Percentiles rank a stretch among this genome's conserved stretches.
These are phyloP conservation scores for Oryza glaberrima DNA, from an alignment of 176 grass and related monocot genomes.

Conservation along the genomic window DNA sequence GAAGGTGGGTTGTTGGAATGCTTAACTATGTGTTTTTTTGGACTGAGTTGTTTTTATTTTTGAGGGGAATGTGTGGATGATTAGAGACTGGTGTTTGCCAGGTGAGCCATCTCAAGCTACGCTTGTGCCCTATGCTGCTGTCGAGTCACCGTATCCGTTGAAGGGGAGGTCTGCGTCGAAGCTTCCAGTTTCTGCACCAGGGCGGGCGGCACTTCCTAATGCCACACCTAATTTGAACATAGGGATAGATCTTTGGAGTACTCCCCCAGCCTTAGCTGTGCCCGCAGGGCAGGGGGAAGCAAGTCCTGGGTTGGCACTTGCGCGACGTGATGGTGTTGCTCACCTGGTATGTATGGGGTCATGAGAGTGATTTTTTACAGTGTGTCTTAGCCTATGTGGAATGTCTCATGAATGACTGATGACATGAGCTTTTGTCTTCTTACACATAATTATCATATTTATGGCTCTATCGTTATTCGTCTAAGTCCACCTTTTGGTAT, in stretches of 20 bases:
- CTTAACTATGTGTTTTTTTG: constrained; percentile 10
- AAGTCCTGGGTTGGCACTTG: constrained; percentile 40
- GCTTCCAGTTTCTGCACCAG: constrained; percentile 95
- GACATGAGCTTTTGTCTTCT: background rate
- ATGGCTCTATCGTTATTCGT: background rate
- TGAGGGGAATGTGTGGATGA: background rate
- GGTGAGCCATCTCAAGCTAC: constrained; percentile 65
- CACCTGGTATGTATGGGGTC: constrained; percentile 46
- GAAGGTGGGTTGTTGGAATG: constrained; percentile 56
- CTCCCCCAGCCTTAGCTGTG: constrained; percentile 60
- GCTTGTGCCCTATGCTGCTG: constrained; percentile 38
- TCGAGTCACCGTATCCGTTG: constrained; percentile 48
- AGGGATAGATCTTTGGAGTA: constrained; percentile 88
- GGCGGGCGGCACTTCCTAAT: constrained; percentile 63
- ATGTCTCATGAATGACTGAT: background rate
- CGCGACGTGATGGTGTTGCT: constrained; percentile 32
- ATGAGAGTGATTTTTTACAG: constrained; percentile 12
- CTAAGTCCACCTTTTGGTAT: constrained; percentile 12
- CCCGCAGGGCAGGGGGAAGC: constrained; percentile 51
- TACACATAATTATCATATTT: constrained; percentile 13
- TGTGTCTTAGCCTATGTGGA: background rate
- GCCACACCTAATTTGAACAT: constrained; percentile 73
- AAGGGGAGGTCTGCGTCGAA: constrained; percentile 77
- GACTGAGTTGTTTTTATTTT: background rate
- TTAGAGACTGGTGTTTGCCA: constrained; percentile 42